These are phyloP conservation scores for Endoconidiophora polonica DNA, from an alignment of 2,329 filamentous ascomycete genomes.

Conservation along the genomic window DNA sequence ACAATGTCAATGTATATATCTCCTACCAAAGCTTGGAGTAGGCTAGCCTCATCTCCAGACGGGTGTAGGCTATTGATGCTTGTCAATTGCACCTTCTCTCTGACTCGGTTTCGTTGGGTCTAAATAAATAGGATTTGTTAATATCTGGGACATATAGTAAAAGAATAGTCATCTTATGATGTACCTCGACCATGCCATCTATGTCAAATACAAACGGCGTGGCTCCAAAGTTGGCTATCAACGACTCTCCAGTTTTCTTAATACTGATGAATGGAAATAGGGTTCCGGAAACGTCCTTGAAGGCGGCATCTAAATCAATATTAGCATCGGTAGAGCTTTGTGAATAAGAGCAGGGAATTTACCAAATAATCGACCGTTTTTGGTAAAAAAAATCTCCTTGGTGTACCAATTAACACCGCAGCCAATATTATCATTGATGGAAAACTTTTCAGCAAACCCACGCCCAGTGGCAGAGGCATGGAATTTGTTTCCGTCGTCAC, in stretches of 20 bases:
- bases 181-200: slow-evolving; percentile 63
- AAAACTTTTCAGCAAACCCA: slow-evolving; percentile 39
- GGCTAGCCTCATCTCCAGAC: too few species aligned
- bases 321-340: slow-evolving; percentile 13
- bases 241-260: slow-evolving; percentile 44
- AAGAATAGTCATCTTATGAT: slow-evolving; percentile 15
- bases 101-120: too few species aligned
- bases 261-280: slow-evolving; percentile 53
- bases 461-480: slow-evolving; percentile 39
- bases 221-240: slow-evolving; percentile 46
- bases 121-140: too few species aligned
- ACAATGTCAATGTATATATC: too few species aligned
- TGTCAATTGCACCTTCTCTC: too few species aligned
- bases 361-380: slow-evolving; percentile 43
- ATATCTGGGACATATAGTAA: neutral
- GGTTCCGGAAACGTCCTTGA: slow-evolving; percentile 46
- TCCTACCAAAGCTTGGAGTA: too few species aligned
- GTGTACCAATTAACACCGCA: slow-evolving; percentile 51
- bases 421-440: slow-evolving; percentile 40
- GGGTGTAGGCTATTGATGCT: too few species aligned
- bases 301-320: slow-evolving; percentile 43
- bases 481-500: slow-evolving; percentile 49
- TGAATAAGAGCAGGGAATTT: slow-evolving; percentile 9
- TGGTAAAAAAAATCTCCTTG: slow-evolving; percentile 51
- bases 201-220: slow-evolving; percentile 55